Percentiles rank a stretch among this genome's conserved stretches.
Evolutionary conservation across 257 asterid genomes (phyloP).

Genomic region (Anisodus acutangulus): DNA sequence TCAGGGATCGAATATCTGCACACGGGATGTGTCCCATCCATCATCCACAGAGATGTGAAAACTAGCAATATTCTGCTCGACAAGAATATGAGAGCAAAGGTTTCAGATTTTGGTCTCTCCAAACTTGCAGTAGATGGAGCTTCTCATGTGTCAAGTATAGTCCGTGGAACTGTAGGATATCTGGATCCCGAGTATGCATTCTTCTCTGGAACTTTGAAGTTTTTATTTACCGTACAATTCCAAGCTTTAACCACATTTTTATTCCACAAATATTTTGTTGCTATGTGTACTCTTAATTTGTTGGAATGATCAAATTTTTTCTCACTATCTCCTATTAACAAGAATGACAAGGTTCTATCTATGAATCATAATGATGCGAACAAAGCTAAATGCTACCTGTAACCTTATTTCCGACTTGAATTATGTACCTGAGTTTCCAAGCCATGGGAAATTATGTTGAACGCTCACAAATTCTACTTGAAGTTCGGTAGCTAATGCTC

Average conservation of each 20-base stretch:
- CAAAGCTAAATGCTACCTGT: background rate
- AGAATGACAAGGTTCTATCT: background rate
- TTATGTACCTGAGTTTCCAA: background rate
- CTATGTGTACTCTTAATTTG: background rate
- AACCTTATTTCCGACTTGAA: background rate
- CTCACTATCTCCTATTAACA: background rate
- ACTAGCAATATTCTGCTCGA: conserved; percentile 97
- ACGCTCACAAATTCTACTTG: background rate
- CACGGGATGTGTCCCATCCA: conserved; percentile 94
- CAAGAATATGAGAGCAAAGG: conserved; percentile 91
- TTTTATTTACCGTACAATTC: conserved; percentile 9
- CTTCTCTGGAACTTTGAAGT: conserved; percentile 22
- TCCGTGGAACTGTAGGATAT: conserved; percentile 99
- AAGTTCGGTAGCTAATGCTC: background rate
- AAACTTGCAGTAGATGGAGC: conserved; percentile 95
- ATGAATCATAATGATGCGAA: background rate
- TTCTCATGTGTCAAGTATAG: conserved; percentile 98
- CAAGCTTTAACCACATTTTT: background rate
- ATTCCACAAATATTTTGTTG: background rate
- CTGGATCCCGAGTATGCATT: conserved; percentile 93
- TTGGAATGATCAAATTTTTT: background rate
- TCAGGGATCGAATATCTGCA: conserved; percentile 98
- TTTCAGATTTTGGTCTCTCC: conserved; percentile 98
- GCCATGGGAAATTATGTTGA: background rate
- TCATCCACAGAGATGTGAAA: conserved; percentile 93